Base-by-base conservation (phyloP, 2,329 filamentous ascomycete species). In the Claviceps monticola region DNA sequence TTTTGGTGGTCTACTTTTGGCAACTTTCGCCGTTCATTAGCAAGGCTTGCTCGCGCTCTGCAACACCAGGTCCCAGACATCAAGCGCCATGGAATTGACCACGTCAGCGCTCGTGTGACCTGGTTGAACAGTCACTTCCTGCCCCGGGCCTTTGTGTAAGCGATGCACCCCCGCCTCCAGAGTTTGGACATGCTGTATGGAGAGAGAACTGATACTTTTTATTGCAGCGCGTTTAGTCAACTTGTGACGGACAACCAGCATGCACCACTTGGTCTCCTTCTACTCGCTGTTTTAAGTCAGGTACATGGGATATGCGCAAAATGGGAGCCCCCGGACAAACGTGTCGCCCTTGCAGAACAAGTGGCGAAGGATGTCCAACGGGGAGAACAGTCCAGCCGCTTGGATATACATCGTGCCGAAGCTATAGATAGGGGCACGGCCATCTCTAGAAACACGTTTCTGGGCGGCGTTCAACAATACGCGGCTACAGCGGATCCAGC, bases 1-100 rank as follows among this genome's bases (percentile, higher is more conserved):
- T 79, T 81, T 62, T 98, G 91, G 91, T 97, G 86, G 80, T 64
- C 70, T 16, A 79, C 81, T 60, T 80, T 96, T 55, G 76, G 76
- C 50, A 75, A 84, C 56, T 75, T 96, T 57, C 81, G 87, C 38
- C 84, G 86, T 46, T 75, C 81, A 52, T 65, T 84, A 8, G 68
- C 69, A 8, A 74, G 75, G 51, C 69, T 95, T 1, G 54, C 58
- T 16, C 64, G 64, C 23, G 62, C 57, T 14, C 51, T 52, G 26
- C 26, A 38, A 17, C 34, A 21, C 13, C 48, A 17, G 34, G 1
- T 26, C n/a, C 17, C 29, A 8, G 34, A 34, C 21, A 45, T n/a
- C 21, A 46, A 43, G 48, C 23, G 46, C 21, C 46, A 19, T 47
- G 54, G 21, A 54, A 29, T 36, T 37, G 52, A 37, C 9, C 9